Evolutionary conservation across 768 basidiomycete species (phyloP).

Genomic region (Leccinellum luteum): DNA sequence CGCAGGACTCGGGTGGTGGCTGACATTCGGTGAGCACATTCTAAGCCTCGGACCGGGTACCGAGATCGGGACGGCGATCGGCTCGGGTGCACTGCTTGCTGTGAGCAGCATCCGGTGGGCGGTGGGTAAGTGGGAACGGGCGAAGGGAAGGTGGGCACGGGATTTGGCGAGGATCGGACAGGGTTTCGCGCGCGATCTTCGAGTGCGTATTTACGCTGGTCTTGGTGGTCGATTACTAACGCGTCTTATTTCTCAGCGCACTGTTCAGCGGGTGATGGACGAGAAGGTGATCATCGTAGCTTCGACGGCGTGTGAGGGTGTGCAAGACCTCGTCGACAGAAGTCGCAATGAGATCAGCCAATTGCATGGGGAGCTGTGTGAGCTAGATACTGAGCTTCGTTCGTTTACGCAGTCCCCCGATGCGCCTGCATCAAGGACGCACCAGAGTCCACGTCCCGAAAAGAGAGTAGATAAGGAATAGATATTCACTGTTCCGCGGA

Average conservation of each 20-base stretch:
- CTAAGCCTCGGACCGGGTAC: constrained; percentile 37
- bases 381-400: constrained; percentile 37
- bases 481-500: constrained; percentile 5
- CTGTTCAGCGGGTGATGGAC: constrained; percentile 44
- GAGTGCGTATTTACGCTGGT: constrained; percentile 37
- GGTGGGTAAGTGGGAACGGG: constrained; percentile 65
- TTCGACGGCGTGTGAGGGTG: constrained; percentile 44
- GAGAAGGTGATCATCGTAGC: constrained; percentile 55
- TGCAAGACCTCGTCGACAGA: constrained; percentile 40
- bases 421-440: constrained; percentile 2
- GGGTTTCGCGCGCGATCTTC: constrained; percentile 62
- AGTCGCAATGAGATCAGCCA: constrained; percentile 45
- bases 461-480: constrained; percentile 11
- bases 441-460: background rate
- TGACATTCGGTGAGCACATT: constrained; percentile 39
- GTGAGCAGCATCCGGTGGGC: constrained; percentile 57
- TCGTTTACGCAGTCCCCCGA: constrained; percentile 4
- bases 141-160: constrained; percentile 63
- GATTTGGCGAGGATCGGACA: constrained; percentile 63
- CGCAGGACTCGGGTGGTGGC: constrained; percentile 56
- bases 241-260: constrained; percentile 35
- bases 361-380: constrained; percentile 42
- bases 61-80: constrained; percentile 57
- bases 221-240: constrained; percentile 2
- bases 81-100: constrained; percentile 53